phyloP scores from a whole-genome alignment of 352 stramenopile genomes.

The Phytopythium chamaehyphon region DNA sequence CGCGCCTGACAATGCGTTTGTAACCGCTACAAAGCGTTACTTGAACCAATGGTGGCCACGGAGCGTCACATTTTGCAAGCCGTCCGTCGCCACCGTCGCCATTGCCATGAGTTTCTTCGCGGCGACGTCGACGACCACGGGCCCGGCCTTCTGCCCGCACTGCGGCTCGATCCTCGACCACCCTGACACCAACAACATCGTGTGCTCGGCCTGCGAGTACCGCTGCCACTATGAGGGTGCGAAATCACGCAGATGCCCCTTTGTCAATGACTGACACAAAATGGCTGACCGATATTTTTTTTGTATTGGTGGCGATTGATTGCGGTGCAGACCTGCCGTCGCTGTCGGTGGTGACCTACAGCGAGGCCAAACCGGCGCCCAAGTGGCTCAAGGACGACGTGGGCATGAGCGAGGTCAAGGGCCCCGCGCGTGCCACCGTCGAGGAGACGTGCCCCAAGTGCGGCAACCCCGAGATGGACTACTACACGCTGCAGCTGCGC shows the following conservation, averaged over 20 bases:
- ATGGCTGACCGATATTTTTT: constrained; percentile 3
- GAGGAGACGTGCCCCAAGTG: constrained; percentile 99
- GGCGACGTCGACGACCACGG: constrained; percentile 44
- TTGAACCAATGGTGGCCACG: no score
- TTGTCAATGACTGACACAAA: constrained; percentile 3
- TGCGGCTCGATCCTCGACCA: constrained; percentile 88
- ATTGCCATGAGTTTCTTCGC: constrained; percentile 53
- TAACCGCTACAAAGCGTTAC: no score
- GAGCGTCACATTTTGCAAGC: no score
- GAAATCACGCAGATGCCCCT: neutral
- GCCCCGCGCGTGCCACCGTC: constrained; percentile 91
- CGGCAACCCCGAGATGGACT: constrained; percentile 95
- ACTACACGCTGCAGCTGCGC: constrained; percentile 99
- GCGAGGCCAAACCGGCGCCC: constrained; percentile 68
- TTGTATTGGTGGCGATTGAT: no score
- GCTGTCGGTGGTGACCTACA: constrained; percentile 68
- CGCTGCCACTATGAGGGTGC: constrained; percentile 81
- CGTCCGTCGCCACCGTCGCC: neutral
- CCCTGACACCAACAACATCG: constrained; percentile 84
- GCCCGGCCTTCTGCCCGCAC: constrained; percentile 84
- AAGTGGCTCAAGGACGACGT: constrained; percentile 80
- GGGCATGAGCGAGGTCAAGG: constrained; percentile 76
- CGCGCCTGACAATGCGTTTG: no score
- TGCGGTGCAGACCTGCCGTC: constrained; percentile 65
- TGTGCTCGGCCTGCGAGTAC: constrained; percentile 84